Evolutionary conservation across 805 yeast species (phyloP), one percentile per base, ranked within the genome.

Genomic region (Ogataea zsoltii): DNA sequence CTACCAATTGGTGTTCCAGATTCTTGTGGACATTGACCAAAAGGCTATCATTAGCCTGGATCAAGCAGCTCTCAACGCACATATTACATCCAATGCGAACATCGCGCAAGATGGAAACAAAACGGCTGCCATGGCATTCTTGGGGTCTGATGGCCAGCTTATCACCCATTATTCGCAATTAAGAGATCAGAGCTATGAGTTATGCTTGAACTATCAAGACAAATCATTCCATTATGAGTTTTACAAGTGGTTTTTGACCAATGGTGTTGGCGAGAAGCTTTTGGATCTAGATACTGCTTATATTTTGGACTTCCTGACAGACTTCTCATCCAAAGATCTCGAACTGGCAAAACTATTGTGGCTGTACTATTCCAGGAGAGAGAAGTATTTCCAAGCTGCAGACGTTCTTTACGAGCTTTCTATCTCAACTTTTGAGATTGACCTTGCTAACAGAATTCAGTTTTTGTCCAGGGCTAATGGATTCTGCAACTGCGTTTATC

Each of bases 391-490:
- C 55, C 82, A 82, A 30, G 96, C 98, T n/a, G 96, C 97, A 0
- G 79, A 79, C 53, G 85, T 87, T 17, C 70, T 89, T 39, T 85
- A 85, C 57, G 76, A 80, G 5, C 69, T 94, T 45, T 85, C 97
- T 0, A 69, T 82, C 16, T 85, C 95, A 14, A 83, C 81, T 42
- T 88, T 89, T 63, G 76, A 77, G 10, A 71, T 92, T 40, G 69
- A 76, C 30, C 74, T 92, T 46, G 75, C 77, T 31, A 83, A 85
- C 57, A 78, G 99, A 62, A 84, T 92, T 35, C 97, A 91, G 65
- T 89, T 78, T 61, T 71, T 94, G 44, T 88, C 97, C 1, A 77
- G 97, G 54, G 97, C 97, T 1, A 86, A 85, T 64, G 96, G 96
- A 2, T 90, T 88, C 70, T 86, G 96, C 64, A 88, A 88, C 60